A percentile compares a stretch with the other conserved stretches of the same genome.
Evolutionary conservation across 352 stramenopile genomes (phyloP).

Genomic region (Globisporangium nodosum): DNA sequence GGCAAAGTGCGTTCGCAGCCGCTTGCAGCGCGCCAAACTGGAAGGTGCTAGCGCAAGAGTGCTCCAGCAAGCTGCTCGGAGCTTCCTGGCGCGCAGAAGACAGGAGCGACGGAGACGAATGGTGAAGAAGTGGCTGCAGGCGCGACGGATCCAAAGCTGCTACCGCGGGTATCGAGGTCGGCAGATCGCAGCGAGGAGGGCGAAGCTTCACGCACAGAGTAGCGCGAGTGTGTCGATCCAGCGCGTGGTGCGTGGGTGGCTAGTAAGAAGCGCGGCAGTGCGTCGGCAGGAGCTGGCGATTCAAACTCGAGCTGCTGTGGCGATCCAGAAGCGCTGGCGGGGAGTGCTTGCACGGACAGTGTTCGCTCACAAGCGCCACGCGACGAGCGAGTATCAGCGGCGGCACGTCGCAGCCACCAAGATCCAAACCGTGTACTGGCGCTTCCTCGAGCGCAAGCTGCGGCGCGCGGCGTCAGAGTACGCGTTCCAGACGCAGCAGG

Average conservation of each 20-base stretch:
- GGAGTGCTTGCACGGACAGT: slow-evolving; percentile 14
- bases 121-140: slow-evolving; percentile 30
- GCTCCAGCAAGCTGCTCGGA: slow-evolving; percentile 29
- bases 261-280: slow-evolving; percentile 15
- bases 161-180: slow-evolving; percentile 34
- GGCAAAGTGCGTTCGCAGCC: slow-evolving; percentile 17
- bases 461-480: slow-evolving; percentile 9
- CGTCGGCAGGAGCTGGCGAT: slow-evolving; percentile 11
- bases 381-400: slow-evolving; percentile 9
- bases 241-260: slow-evolving; percentile 7
- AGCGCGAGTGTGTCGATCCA: slow-evolving; percentile 20
- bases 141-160: slow-evolving; percentile 34
- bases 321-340: slow-evolving; percentile 27
- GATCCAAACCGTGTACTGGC: slow-evolving; percentile 37
- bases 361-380: not conserved
- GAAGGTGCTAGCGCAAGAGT: slow-evolving; percentile 14
- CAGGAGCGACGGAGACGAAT: not conserved
- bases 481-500: slow-evolving; percentile 15
- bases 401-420: slow-evolving; percentile 23
- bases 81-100: slow-evolving; percentile 19
- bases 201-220: not conserved
- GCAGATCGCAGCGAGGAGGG: not conserved
- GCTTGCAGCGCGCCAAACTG: slow-evolving; percentile 3
- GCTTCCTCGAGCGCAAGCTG: slow-evolving; percentile 22
- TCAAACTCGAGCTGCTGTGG: not conserved